Conservation (phyloP, 2,329 filamentous ascomycete species). For the Alternaria sp. region DNA sequence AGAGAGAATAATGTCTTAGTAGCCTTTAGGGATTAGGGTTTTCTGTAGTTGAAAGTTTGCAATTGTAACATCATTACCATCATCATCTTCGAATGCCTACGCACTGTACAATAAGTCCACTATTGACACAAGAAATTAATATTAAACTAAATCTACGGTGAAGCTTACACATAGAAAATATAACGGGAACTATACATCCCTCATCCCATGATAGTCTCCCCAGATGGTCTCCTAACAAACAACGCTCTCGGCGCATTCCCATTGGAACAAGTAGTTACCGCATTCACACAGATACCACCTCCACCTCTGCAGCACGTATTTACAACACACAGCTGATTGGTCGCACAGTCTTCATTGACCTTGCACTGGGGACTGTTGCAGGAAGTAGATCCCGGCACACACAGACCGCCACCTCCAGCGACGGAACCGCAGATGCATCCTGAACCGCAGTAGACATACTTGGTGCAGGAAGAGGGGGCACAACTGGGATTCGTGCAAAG, state of each 20-base stretch:
- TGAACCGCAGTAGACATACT: neutral
- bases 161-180: neutral
- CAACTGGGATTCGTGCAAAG: neutral
- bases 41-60: neutral
- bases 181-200: neutral
- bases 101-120: neutral
- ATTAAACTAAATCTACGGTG: neutral
- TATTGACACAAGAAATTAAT: neutral
- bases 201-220: neutral
- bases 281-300: neutral
- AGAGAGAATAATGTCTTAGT: conserved; percentile 1
- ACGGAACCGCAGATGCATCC: neutral
- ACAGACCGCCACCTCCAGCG: neutral
- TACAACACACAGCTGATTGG: neutral
- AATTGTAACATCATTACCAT: neutral
- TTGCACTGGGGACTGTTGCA: neutral
- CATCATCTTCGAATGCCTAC: neutral
- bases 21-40: neutral
- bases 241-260: neutral
- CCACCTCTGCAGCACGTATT: neutral
- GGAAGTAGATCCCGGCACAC: neutral
- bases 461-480: neutral
- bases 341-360: neutral
- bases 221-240: neutral
- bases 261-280: neutral